Percentiles rank a stretch among this genome's conserved stretches.
phyloP scores from a whole-genome alignment of 1,284 basidiomycete genomes.

The Hypsizygus ulmarius region DNA sequence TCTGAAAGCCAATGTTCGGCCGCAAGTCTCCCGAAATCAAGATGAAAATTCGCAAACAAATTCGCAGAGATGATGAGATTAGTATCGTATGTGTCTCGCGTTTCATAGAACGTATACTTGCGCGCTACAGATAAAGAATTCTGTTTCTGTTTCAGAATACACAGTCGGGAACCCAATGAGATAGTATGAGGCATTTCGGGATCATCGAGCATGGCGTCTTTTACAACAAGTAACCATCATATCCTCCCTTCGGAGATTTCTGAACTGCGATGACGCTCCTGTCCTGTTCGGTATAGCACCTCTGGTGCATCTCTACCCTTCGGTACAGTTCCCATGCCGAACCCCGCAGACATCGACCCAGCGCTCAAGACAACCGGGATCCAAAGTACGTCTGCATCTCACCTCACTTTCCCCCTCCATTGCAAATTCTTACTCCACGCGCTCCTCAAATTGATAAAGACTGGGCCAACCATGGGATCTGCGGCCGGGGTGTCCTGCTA shows the following conservation, averaged over 20 bases:
- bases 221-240: slow-evolving; percentile 54
- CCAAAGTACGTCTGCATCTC: slow-evolving; percentile 48
- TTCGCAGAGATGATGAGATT: slow-evolving; percentile 57
- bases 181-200: slow-evolving; percentile 64
- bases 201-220: slow-evolving; percentile 53
- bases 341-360: slow-evolving; percentile 51
- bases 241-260: background rate
- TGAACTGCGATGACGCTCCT: background rate
- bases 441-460: slow-evolving; percentile 36
- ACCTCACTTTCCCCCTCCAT: background rate
- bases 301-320: slow-evolving; percentile 41
- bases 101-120: background rate
- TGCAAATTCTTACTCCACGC: slow-evolving; percentile 2
- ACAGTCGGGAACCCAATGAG: slow-evolving; percentile 76
- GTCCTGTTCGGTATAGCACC: slow-evolving; percentile 36
- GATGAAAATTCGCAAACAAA: slow-evolving; percentile 33
- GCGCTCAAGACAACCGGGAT: slow-evolving; percentile 55
- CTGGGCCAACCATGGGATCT: slow-evolving; percentile 74
- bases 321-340: slow-evolving; percentile 47
- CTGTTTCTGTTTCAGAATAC: slow-evolving; percentile 59
- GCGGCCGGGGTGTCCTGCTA: slow-evolving; percentile 66
- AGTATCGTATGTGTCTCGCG: slow-evolving; percentile 49
- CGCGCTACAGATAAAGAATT: too few relatives aligned
- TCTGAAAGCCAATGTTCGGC: slow-evolving; percentile 51
- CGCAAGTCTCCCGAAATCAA: slow-evolving; percentile 53